Evolutionary conservation across 2,329 filamentous ascomycete genomes (phyloP), one percentile per base, ranked within the genome.

Genomic region (Sclerotinia trifoliorum): DNA sequence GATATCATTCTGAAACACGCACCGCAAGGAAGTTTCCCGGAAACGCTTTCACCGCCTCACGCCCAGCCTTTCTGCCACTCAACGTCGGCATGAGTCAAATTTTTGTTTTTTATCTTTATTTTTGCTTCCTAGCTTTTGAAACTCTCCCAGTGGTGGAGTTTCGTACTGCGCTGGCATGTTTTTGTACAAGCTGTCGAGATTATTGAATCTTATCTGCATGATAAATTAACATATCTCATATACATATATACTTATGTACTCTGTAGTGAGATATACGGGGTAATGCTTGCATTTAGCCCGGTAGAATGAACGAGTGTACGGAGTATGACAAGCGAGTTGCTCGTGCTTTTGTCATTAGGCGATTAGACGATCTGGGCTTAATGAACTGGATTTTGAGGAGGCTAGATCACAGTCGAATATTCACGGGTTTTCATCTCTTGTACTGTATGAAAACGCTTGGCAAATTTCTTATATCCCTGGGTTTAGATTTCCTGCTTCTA

Each of bases 21-120:
- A 35, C 19, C 44, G 58, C 44, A 26, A 62, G 46, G 58, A 62
- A 39, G 21, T 24, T 62, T 61, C 58, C 35, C 44, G 44, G 24
- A 29, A 39, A 62, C 39, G 44, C 21, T 51, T 62, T 61, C 44
- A 61, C 58, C 58, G 58, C 29, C 21, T 61, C 29, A 6, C 15
- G 13, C 29, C 35, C 29, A 35, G 0, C 24, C 42, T 57, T 62
- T 62, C 44, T 62, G 58, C 58, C 44, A 4, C n/a, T 62, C 44
- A 21, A 24, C 29, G 21, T 57, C 32, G 24, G 5, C 1, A 39
- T 61, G 58, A 61, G 35, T 61, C 58, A 19, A 13, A 7, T 49
- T 35, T 62, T 51, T 5, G 13, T 49, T 49, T 39, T 35, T 11
- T 17, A 5, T 62, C 35, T 35, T 35, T 35, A 35, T 10, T 24